These are phyloP conservation scores for Aspergillus brunneoviolaceus DNA, from an alignment of 2,329 filamentous ascomycete genomes.

Conservation along the genomic window DNA sequence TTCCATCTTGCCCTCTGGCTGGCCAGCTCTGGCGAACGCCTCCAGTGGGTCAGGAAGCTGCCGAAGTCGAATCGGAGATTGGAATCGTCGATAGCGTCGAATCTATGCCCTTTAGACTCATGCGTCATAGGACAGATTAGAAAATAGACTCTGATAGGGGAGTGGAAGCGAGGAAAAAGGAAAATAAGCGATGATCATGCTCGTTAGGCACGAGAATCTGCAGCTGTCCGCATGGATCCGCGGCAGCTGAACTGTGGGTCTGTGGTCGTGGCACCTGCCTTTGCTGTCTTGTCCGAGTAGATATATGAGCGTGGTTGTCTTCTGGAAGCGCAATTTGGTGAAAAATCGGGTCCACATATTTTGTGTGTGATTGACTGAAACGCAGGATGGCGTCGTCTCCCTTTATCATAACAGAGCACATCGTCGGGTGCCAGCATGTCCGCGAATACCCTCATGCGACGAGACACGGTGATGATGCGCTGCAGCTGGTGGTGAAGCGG, in stretches of 20 bases:
- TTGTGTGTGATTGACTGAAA: not conserved
- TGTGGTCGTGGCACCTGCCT: not conserved
- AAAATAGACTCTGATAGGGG: not conserved
- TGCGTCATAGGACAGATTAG: not conserved
- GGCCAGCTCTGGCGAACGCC: not conserved
- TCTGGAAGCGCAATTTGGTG: not conserved
- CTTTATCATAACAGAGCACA: slow-evolving; percentile 12
- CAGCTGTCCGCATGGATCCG: not conserved
- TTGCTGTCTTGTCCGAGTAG: not conserved
- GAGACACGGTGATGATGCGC: slow-evolving; percentile 60
- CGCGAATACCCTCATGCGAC: slow-evolving; percentile 53
- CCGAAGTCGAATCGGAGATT: not conserved
- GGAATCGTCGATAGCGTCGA: not conserved
- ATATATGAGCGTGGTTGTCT: not conserved
- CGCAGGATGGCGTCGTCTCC: not conserved
- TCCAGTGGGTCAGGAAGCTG: not conserved
- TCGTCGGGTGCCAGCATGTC: slow-evolving; percentile 50
- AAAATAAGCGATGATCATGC: too few species aligned
- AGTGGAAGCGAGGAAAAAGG: not conserved
- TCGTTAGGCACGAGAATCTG: not conserved
- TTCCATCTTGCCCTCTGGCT: not conserved
- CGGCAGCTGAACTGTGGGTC: not conserved
- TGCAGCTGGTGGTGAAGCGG: slow-evolving; percentile 74
- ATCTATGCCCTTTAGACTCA: not conserved
- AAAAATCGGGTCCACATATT: not conserved